Conservation (phyloP, 208 protist species). For the Crithidia brevicula region DNA sequence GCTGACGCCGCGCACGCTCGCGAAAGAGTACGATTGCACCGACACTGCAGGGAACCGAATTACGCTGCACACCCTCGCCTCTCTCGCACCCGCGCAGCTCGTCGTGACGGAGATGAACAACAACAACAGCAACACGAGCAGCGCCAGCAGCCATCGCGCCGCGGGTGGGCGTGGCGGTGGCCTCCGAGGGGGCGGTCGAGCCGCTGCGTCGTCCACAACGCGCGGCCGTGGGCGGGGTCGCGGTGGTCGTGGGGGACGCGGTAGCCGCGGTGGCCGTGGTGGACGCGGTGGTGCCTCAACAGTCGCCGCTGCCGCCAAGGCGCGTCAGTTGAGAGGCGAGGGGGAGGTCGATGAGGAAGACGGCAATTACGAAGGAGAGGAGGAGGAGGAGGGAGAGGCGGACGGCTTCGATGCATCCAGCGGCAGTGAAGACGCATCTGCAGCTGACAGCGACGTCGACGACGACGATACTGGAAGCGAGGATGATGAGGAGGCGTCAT, state of each 20-base stretch:
- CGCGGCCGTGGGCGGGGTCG: too few relatives aligned
- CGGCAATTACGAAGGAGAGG: conserved; percentile 18
- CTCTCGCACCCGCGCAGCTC: conserved; percentile 7
- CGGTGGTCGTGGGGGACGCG: not conserved
- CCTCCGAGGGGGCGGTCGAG: not conserved
- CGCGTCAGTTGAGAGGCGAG: conserved; percentile 1
- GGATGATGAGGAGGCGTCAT: conserved; percentile 12
- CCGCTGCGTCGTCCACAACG: too few relatives aligned
- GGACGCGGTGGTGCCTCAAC: conserved; percentile 5
- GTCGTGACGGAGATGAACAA: conserved; percentile 6
- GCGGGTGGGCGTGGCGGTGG: not conserved
- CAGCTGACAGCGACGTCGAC: not conserved
- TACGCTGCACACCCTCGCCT: conserved; percentile 8
- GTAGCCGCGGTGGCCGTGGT: conserved; percentile 5
- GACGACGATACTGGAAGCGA: conserved; percentile 2
- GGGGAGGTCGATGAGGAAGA: not conserved
- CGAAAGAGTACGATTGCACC: conserved; percentile 15
- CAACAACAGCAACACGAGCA: not conserved
- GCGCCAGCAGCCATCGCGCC: not conserved
- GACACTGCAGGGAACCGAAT: conserved; percentile 20
- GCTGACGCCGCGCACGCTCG: conserved; percentile 17
- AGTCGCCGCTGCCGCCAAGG: not conserved
- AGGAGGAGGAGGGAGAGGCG: conserved; percentile 6
- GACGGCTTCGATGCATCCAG: conserved; percentile 5
- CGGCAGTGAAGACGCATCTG: conserved; percentile 2